Base-by-base conservation (phyloP, 2,329 filamentous ascomycete genomes). In the Fusarium floridanum region DNA sequence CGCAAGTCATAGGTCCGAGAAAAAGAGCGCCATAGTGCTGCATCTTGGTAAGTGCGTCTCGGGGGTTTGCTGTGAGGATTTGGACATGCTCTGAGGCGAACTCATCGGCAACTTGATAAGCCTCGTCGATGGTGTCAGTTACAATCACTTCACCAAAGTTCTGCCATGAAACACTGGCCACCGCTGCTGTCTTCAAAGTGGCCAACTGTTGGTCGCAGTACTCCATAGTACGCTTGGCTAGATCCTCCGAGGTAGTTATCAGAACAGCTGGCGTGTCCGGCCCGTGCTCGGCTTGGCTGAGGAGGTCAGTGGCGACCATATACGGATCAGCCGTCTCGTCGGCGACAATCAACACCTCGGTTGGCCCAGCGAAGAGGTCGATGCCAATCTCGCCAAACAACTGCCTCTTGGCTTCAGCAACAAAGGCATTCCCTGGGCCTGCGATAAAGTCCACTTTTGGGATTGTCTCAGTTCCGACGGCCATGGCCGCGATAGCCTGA, bases 391-490 rank as follows among this genome's bases (percentile, higher is more conserved):
- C 61, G n/a, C 70, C 70, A 36, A 62, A 73, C 11, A 73, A 22
- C 8, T 68, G 70, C 6, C 67, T 61, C 50, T 73, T 73, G 10
- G 70, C 70, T 59, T 73, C 70, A 16, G 70, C 70, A 8, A 73
- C 70, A 43, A 73, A 73, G 34, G 70, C 61, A 27, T 73, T 73
- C 14, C 70, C 70, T 6, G 70, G 70, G 2, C 70, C 70, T 5
- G 70, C 70, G 37, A 73, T 71, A 29, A 73, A 73, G 64, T 73
- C 65, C 9, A 71, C 67, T 50, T 71, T 73, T 48, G 37, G 43
- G 3, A 73, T 57, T 6, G 70, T 73, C 68, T 73, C 67, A 7
- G 64, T 73, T 17, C 70, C 70, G 5, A 70, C 50, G 10, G 70
- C 67, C 70, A 73, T 73, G 56, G 70, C 70, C 6, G 70, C 70